Percentiles rank a stretch among this genome's conserved stretches.
Conservation (phyloP, 2,329 filamentous ascomycete genomes). For the Rhexocercosporidium sp. region DNA sequence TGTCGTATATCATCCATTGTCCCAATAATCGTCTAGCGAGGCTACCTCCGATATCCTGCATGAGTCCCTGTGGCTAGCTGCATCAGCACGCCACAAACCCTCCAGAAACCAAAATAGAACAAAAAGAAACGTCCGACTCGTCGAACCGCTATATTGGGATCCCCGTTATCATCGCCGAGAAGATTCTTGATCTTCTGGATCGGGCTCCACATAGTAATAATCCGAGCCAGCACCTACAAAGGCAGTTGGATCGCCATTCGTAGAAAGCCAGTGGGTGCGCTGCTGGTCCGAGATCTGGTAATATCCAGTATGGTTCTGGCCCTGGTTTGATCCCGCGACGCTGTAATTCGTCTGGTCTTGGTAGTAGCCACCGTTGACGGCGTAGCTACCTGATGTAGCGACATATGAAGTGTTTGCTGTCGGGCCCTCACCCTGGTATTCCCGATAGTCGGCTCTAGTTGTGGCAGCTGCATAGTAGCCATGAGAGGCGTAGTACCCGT, state of each 20-base stretch:
- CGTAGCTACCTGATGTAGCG: slow-evolving; percentile 17
- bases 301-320: slow-evolving; percentile 13
- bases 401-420: slow-evolving; percentile 15
- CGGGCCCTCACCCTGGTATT: slow-evolving; percentile 15
- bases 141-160: not conserved
- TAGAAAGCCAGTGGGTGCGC: slow-evolving; percentile 23
- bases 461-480: slow-evolving; percentile 21
- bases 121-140: slow-evolving; percentile 2
- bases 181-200: slow-evolving; percentile 15
- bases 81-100: slow-evolving; percentile 1
- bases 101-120: slow-evolving; percentile 3
- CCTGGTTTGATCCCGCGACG: slow-evolving; percentile 8
- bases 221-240: slow-evolving; percentile 27
- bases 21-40: not conserved
- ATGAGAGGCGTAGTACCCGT: slow-evolving; percentile 17
- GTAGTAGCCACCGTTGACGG: slow-evolving; percentile 23
- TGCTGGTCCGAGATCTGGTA: slow-evolving; percentile 24
- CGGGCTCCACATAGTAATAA: slow-evolving; percentile 30
- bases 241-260: slow-evolving; percentile 25
- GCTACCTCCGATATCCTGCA: not conserved
- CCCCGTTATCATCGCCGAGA: not conserved
- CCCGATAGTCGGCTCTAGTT: slow-evolving; percentile 19
- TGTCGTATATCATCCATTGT: not conserved
- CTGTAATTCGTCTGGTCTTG: slow-evolving; percentile 24
- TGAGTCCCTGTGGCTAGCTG: not conserved